Conservation (phyloP, 2,329 filamentous ascomycete genomes). For the Paecilomyces formosus region DNA sequence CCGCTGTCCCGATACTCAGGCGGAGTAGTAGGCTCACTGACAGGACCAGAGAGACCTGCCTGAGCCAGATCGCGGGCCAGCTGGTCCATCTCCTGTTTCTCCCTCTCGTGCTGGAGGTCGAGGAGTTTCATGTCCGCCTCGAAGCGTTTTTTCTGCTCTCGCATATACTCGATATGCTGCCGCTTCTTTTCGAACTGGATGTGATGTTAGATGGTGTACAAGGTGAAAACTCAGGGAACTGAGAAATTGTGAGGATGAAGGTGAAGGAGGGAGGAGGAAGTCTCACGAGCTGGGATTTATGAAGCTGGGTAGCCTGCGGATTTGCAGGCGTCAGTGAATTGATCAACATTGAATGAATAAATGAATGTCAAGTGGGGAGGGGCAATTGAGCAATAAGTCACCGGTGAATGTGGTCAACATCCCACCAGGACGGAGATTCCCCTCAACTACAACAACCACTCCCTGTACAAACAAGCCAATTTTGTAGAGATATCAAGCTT, state of each 20-base stretch:
- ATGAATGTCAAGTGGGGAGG: neutral
- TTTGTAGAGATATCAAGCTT: constrained; percentile 23
- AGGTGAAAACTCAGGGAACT: constrained; percentile 7
- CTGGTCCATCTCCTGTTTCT: constrained; percentile 75
- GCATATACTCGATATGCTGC: constrained; percentile 81
- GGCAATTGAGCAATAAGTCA: constrained; percentile 2
- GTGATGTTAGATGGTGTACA: constrained; percentile 1
- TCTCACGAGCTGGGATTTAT: constrained; percentile 18
- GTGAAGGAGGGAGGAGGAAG: neutral
- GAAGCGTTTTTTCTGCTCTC: constrained; percentile 81
- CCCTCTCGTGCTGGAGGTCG: constrained; percentile 73
- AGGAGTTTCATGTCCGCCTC: constrained; percentile 88
- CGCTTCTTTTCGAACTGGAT: constrained; percentile 86
- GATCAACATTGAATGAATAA: neutral
- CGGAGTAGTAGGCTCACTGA: constrained; percentile 92
- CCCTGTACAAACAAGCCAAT: neutral
- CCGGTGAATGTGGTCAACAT: neutral
- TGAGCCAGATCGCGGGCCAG: constrained; percentile 72
- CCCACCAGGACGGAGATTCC: neutral
- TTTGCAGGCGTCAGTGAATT: constrained; percentile 3
- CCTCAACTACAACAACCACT: neutral
- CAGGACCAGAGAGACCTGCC: constrained; percentile 57
- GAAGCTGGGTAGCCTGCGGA: constrained; percentile 16
- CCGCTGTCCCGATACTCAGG: constrained; percentile 82
- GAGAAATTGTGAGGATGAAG: constrained; percentile 4